Percentiles rank a stretch among this genome's conserved stretches.
phyloP scores from a whole-genome alignment of 140 eudicot genomes.

The Erigeron philadelphicus region DNA sequence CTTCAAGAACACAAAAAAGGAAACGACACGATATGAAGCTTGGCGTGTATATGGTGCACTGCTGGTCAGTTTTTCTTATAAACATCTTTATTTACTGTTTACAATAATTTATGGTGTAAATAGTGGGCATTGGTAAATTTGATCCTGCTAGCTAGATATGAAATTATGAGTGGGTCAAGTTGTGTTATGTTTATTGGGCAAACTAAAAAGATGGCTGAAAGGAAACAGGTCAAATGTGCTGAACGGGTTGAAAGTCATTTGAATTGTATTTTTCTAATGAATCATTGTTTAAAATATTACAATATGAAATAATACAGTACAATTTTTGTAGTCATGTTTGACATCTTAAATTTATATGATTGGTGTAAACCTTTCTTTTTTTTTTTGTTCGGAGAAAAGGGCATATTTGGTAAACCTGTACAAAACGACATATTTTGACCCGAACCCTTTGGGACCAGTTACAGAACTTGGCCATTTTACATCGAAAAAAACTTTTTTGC shows the following conservation, averaged over 20 bases:
- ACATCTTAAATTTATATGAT: neutral
- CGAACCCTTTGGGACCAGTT: neutral
- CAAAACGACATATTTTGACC: neutral
- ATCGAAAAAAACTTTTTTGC: neutral
- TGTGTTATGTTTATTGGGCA: neutral
- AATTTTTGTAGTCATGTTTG: neutral
- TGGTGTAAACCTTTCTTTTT: neutral
- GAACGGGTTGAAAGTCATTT: neutral
- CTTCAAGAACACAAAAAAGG: constrained; percentile 56
- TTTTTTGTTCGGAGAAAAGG: neutral
- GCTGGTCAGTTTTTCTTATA: constrained; percentile 39
- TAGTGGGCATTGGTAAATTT: neutral
- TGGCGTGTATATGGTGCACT: constrained; percentile 71
- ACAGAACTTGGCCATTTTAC: neutral
- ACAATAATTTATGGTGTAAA: neutral
- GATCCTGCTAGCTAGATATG: neutral
- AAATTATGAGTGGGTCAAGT: neutral
- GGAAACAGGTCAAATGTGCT: neutral
- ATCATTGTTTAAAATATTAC: neutral
- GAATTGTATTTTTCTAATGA: neutral
- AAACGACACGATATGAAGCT: constrained; percentile 62
- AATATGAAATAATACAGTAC: neutral
- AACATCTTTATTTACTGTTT: neutral
- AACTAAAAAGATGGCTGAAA: neutral
- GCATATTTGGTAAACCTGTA: neutral